Conservation (phyloP, 148 eudicot genomes). For the Heliosperma pusillum region DNA sequence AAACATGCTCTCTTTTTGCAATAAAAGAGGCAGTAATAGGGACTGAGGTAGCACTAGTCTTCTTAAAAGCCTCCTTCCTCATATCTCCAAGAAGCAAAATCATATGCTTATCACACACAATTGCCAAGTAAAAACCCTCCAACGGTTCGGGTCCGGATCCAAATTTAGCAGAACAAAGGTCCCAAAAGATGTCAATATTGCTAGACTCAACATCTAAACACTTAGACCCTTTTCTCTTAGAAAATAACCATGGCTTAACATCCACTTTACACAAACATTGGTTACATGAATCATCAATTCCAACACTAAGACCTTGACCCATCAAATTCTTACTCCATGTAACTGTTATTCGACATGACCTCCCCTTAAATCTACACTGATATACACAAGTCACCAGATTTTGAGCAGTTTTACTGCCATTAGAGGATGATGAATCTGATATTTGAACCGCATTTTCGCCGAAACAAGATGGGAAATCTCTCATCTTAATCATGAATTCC, state of each 20-base stretch:
- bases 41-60: constrained; percentile 39
- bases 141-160: constrained; percentile 60
- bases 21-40: constrained; percentile 35
- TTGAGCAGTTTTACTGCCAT: constrained; percentile 43
- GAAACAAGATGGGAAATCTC: constrained; percentile 59
- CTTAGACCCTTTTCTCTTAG: constrained; percentile 59
- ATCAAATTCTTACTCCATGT: constrained; percentile 61
- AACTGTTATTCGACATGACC: constrained; percentile 40
- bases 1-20: constrained; percentile 49
- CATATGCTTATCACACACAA: constrained; percentile 50
- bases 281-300: constrained; percentile 51
- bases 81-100: constrained; percentile 53
- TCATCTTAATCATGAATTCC: constrained; percentile 33
- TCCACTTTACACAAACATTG: constrained; percentile 55
- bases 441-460: constrained; percentile 62
- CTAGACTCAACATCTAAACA: constrained; percentile 46
- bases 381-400: constrained; percentile 55
- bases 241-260: constrained; percentile 59
- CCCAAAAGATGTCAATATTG: constrained; percentile 57
- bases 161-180: constrained; percentile 51
- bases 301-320: constrained; percentile 62
- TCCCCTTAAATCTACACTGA: constrained; percentile 50
- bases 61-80: constrained; percentile 57
- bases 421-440: constrained; percentile 58
- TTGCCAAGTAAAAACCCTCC: constrained; percentile 50